phyloP scores from a whole-genome alignment of 192 early-diverging fungal species.

The Obelidium mucronatum region DNA sequence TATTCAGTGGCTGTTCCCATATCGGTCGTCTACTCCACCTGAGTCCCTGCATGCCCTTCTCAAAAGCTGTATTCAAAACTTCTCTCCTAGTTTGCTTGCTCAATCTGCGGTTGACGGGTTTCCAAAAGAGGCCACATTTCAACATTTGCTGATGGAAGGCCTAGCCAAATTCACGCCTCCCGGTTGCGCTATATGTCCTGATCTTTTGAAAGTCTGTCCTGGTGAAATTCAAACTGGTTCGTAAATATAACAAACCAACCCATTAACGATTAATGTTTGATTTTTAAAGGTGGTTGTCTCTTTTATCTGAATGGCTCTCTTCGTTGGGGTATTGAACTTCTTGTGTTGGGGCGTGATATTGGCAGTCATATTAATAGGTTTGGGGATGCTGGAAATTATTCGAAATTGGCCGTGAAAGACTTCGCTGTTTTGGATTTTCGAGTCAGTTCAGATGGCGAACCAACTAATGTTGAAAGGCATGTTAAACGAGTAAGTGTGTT shows the following conservation, averaged over 20 bases:
- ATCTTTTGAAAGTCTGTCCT: conserved; percentile 25
- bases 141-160: conserved; percentile 35
- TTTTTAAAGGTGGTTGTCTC: background rate
- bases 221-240: conserved; percentile 9
- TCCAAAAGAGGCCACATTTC: conserved; percentile 25
- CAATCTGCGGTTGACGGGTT: conserved; percentile 17
- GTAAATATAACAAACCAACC: too few species aligned
- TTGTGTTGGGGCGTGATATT: conserved; percentile 13
- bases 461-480: conserved; percentile 19
- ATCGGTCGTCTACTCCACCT: background rate
- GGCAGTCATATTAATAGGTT: conserved; percentile 27
- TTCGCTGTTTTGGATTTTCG: conserved; percentile 26
- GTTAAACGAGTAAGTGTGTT: conserved; percentile 24
- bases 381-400: conserved; percentile 16
- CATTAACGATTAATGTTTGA: too few species aligned
- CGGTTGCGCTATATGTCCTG: conserved; percentile 22
- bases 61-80: conserved; percentile 12
- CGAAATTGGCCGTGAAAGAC: conserved; percentile 7
- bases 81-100: conserved; percentile 12
- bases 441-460: conserved; percentile 23
- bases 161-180: conserved; percentile 30
- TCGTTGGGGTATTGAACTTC: conserved; percentile 36
- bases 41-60: background rate
- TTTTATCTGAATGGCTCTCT: conserved; percentile 35
- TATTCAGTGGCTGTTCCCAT: conserved; percentile 13